A percentile compares a stretch with the other conserved stretches of the same genome.
Conservation (phyloP, 768 basidiomycete genomes). For the Cystobasidium ongulense region DNA sequence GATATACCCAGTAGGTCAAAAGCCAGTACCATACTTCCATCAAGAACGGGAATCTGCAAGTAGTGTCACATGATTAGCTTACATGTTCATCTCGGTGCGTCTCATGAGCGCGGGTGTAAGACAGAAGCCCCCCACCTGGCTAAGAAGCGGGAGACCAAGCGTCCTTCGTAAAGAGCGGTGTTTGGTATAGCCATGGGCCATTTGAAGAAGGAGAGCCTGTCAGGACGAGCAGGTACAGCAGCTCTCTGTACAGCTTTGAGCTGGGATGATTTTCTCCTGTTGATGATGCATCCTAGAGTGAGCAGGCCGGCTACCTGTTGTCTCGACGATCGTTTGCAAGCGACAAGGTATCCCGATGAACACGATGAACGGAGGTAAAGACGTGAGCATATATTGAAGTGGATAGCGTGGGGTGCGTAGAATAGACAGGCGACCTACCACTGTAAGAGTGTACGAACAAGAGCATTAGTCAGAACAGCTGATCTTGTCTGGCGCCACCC, state of each 20-base stretch:
- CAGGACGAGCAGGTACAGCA: not conserved
- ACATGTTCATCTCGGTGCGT: too few relatives aligned
- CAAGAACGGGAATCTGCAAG: constrained; percentile 8
- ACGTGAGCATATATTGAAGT: too few relatives aligned
- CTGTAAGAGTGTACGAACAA: too few relatives aligned
- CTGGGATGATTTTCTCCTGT: constrained; percentile 1
- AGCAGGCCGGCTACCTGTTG: constrained; percentile 3
- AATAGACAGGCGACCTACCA: too few relatives aligned
- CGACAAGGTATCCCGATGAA: not conserved
- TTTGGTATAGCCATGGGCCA: constrained; percentile 1
- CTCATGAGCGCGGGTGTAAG: too few relatives aligned
- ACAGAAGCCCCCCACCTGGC: not conserved
- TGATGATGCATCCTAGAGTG: constrained; percentile 8
- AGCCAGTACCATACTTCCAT: constrained; percentile 28
- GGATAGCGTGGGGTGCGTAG: too few relatives aligned
- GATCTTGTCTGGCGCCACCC: too few relatives aligned
- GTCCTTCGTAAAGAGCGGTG: not conserved
- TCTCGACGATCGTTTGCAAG: not conserved
- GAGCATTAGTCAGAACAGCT: too few relatives aligned
- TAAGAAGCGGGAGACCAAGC: not conserved
- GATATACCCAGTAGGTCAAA: constrained; percentile 11
- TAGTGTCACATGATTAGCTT: not conserved
- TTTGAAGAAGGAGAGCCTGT: not conserved
- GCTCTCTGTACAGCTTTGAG: not conserved
- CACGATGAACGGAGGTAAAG: too few relatives aligned